These are phyloP conservation scores for Diddensiella santjacobensis DNA, from an alignment of 805 yeast genomes.

Conservation along the genomic window DNA sequence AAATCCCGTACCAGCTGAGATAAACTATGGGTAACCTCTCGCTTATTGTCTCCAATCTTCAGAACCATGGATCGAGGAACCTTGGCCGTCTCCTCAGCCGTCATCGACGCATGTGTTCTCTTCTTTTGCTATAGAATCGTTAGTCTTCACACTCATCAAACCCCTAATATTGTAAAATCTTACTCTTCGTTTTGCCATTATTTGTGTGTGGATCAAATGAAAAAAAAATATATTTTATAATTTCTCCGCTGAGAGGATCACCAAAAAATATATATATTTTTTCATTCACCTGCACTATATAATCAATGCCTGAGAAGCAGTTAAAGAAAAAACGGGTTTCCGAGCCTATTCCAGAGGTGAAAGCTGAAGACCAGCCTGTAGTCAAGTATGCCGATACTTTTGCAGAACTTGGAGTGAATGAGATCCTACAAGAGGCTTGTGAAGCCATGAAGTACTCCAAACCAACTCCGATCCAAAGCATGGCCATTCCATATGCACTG, in stretches of 20 bases:
- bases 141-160: slow-evolving; percentile 19
- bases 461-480: slow-evolving; percentile 93
- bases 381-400: slow-evolving; percentile 21
- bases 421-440: slow-evolving; percentile 65
- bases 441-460: slow-evolving; percentile 65
- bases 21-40: slow-evolving; percentile 69
- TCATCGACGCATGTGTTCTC: slow-evolving; percentile 73
- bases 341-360: slow-evolving; percentile 1
- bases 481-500: slow-evolving; percentile 86
- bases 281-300: too few species aligned
- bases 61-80: slow-evolving; percentile 94
- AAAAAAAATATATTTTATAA: neutral
- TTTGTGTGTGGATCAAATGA: slow-evolving; percentile 9
- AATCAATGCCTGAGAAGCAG: slow-evolving; percentile 8
- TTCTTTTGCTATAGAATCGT: slow-evolving; percentile 51
- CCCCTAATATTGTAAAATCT: slow-evolving; percentile 18
- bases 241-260: neutral
- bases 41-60: slow-evolving; percentile 65
- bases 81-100: slow-evolving; percentile 63
- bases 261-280: neutral
- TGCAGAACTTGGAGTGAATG: slow-evolving; percentile 35
- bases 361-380: neutral
- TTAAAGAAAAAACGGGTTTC: slow-evolving; percentile 2
- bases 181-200: slow-evolving; percentile 54
- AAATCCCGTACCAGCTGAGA: slow-evolving; percentile 83